Percentiles rank a stretch among this genome's conserved stretches.
These are phyloP conservation scores for Tuctoria greenei DNA, from an alignment of 176 grass and related monocot genomes.

Conservation along the genomic window DNA sequence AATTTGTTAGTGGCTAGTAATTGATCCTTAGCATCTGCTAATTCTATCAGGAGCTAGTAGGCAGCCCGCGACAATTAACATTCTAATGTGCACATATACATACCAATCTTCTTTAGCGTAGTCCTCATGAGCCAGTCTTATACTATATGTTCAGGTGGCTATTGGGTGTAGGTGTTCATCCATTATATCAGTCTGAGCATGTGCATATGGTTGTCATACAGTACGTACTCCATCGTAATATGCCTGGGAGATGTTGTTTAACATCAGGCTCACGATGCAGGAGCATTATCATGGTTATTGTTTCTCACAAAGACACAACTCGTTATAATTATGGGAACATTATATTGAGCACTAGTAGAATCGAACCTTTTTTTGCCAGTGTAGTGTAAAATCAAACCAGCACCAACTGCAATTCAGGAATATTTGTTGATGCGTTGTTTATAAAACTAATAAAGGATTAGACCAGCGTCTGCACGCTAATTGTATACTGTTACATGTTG, in stretches of 20 bases:
- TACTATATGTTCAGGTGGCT: not conserved
- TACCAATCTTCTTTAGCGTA: not conserved
- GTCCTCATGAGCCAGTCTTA: conserved; percentile 24
- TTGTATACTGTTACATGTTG: not conserved
- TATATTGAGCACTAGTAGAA: not conserved
- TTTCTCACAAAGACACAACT: not conserved
- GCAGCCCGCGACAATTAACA: not conserved
- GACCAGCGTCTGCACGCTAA: not conserved
- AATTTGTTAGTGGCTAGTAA: too few relatives aligned
- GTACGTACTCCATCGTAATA: not conserved
- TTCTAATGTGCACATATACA: not conserved
- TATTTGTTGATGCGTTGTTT: not conserved
- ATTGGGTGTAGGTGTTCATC: not conserved
- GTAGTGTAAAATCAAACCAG: too few relatives aligned
- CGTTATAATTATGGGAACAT: not conserved
- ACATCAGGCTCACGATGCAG: not conserved
- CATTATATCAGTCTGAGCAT: not conserved
- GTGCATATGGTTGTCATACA: not conserved
- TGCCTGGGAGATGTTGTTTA: not conserved
- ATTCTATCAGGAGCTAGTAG: not conserved
- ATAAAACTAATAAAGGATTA: not conserved
- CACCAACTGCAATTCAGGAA: not conserved
- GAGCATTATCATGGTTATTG: not conserved
- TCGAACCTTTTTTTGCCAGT: too few relatives aligned
- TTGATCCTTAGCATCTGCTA: too few relatives aligned